Conservation (phyloP, 2,329 filamentous ascomycete genomes). For the Botrytis squamosa region DNA sequence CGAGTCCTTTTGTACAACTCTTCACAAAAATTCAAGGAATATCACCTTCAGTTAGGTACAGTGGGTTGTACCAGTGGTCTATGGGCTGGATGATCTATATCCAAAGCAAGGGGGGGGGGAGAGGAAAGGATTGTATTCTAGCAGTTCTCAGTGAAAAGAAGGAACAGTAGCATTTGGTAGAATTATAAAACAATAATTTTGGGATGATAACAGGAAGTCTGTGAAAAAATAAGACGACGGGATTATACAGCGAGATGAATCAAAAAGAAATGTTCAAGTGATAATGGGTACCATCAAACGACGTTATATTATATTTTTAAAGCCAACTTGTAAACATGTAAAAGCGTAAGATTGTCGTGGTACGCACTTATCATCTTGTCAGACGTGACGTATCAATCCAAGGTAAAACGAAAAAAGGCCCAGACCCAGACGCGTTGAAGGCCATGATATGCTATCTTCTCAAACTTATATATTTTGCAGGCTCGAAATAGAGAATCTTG, state of each 20-base stretch:
- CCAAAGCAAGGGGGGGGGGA: not conserved
- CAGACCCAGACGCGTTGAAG: not conserved
- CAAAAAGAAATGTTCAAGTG: not conserved
- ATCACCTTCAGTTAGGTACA: not conserved
- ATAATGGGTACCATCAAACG: not conserved
- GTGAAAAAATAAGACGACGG: not conserved
- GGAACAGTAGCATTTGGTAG: not conserved
- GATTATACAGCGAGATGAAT: not conserved
- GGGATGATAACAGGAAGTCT: not conserved
- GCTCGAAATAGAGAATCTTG: not conserved
- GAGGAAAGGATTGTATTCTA: not conserved
- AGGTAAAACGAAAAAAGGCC: not conserved
- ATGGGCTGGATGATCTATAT: not conserved
- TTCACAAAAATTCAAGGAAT: not conserved
- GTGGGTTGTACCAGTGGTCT: too few species aligned
- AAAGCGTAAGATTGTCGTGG: not conserved
- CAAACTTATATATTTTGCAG: rapidly evolving
- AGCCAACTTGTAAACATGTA: not conserved
- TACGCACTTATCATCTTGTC: not conserved
- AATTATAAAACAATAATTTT: not conserved
- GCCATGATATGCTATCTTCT: not conserved
- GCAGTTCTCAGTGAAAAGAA: not conserved
- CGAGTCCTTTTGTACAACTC: not conserved
- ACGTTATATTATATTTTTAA: not conserved
- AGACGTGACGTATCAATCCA: not conserved